phyloP scores from a whole-genome alignment of 768 basidiomycete genomes.

The Russula earlei region DNA sequence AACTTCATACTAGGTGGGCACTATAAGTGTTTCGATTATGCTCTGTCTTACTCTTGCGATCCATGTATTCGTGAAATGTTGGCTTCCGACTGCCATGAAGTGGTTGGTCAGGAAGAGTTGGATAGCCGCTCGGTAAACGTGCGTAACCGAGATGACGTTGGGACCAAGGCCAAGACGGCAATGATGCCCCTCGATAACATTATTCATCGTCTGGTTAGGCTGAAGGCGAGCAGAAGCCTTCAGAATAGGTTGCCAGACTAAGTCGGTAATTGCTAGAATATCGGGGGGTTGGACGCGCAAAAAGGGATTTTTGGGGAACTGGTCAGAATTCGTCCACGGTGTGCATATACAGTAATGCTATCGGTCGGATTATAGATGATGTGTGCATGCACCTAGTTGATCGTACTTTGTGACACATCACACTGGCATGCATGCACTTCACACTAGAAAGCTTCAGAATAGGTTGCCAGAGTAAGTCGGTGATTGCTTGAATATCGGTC shows the following conservation, averaged over 20 bases:
- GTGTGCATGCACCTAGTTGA: no score
- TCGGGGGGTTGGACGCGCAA: no score
- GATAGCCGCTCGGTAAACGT: conserved; percentile 86
- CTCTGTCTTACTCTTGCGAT: neutral
- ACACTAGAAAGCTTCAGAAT: no score
- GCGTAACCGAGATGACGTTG: conserved; percentile 90
- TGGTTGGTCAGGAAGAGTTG: conserved; percentile 91
- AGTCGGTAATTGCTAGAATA: conserved; percentile 1
- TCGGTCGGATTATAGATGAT: no score
- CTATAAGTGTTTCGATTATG: neutral
- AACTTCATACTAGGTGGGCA: conserved; percentile 89
- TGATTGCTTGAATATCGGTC: neutral
- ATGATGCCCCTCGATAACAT: conserved; percentile 66
- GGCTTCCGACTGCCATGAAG: conserved; percentile 32
- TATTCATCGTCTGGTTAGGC: conserved; percentile 52
- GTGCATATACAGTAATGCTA: no score
- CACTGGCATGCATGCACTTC: no score
- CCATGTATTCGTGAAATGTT: neutral
- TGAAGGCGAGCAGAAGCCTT: conserved; percentile 53
- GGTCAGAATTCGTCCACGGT: no score
- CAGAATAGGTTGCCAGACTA: conserved; percentile 41
- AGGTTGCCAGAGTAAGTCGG: conserved; percentile 30
- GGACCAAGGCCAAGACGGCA: conserved; percentile 72
- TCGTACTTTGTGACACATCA: no score
- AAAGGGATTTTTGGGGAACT: no score